Evolutionary conservation across 1,284 basidiomycete genomes (phyloP).

Genomic region (Malassezia sp.): DNA sequence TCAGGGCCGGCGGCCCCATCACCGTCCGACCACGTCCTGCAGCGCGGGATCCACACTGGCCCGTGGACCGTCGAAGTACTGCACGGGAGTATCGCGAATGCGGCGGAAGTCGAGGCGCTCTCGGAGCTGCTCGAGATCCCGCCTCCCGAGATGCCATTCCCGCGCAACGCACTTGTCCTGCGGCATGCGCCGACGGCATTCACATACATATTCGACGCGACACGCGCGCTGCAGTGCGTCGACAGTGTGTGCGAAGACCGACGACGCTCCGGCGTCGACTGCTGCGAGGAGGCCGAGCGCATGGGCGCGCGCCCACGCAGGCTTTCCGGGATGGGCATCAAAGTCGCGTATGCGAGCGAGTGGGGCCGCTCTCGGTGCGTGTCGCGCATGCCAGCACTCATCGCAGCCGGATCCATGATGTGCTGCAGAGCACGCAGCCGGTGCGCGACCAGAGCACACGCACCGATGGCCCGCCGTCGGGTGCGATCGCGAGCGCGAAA

Average conservation of each 20-base stretch:
- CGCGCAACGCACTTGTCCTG: conserved; percentile 65
- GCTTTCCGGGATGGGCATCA: conserved; percentile 55
- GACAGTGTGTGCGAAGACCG: conserved; percentile 60
- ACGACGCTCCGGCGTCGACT: conserved; percentile 2
- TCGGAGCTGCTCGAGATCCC: conserved; percentile 65
- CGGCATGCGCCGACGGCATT: conserved; percentile 54
- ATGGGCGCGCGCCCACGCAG: neutral
- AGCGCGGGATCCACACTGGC: conserved; percentile 30
- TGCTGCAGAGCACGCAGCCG: neutral
- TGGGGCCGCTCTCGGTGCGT: conserved; percentile 76
- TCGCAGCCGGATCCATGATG: neutral
- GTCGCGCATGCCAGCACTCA: neutral
- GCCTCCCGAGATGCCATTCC: conserved; percentile 94
- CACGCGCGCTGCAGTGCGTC: conserved; percentile 62
- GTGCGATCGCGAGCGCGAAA: conserved; percentile 26
- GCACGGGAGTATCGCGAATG: conserved; percentile 36
- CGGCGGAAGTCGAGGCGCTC: conserved; percentile 51
- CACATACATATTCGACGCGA: conserved; percentile 59
- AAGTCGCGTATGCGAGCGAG: conserved; percentile 83
- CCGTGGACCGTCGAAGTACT: conserved; percentile 34
- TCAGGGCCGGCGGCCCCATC: neutral
- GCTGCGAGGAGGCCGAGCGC: neutral
- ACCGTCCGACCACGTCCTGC: conserved; percentile 3
- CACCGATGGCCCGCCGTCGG: neutral
- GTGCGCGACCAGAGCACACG: too few species aligned